A percentile compares a stretch with the other conserved stretches of the same genome.
phyloP scores from a whole-genome alignment of 371 early-diverging fungal species.

The Mucor plumbeus region DNA sequence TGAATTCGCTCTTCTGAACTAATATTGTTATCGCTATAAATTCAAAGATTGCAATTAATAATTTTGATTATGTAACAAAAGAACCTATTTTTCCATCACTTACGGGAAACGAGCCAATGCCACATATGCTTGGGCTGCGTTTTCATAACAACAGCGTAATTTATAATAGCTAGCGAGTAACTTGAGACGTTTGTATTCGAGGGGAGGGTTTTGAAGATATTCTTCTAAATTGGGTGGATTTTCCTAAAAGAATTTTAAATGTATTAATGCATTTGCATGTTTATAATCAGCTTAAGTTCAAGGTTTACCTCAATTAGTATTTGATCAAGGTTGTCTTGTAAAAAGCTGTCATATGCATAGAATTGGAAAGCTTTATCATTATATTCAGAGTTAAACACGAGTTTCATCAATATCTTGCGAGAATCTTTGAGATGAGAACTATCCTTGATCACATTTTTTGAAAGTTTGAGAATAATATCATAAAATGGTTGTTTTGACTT shows the following conservation, averaged over 20 bases:
- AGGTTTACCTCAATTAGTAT: constrained; percentile 39
- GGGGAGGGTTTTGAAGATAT: constrained; percentile 30
- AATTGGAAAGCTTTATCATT: constrained; percentile 35
- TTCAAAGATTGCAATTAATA: neutral
- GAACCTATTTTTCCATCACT: constrained; percentile 5
- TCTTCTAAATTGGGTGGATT: constrained; percentile 33
- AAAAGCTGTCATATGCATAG: constrained; percentile 39
- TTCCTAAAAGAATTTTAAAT: neutral
- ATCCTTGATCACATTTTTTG: constrained; percentile 8
- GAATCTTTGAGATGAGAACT: neutral
- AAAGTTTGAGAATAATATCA: constrained; percentile 51
- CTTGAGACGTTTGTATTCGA: constrained; percentile 29
- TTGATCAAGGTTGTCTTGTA: constrained; percentile 20
- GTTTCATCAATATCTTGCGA: neutral
- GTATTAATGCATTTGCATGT: neutral
- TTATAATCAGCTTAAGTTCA: neutral
- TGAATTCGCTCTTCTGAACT: constrained; percentile 6
- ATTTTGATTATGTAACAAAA: neutral
- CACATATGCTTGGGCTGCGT: constrained; percentile 32
- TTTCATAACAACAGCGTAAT: constrained; percentile 32
- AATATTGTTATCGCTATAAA: neutral
- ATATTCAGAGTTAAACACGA: constrained; percentile 20
- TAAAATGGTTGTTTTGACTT: constrained; percentile 62
- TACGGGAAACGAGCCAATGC: constrained; percentile 31
- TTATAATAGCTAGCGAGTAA: constrained; percentile 39